A percentile compares a stretch with the other conserved stretches of the same genome.
phyloP scores from a whole-genome alignment of 805 yeast species.

The Tetrapisispora fleetii region DNA sequence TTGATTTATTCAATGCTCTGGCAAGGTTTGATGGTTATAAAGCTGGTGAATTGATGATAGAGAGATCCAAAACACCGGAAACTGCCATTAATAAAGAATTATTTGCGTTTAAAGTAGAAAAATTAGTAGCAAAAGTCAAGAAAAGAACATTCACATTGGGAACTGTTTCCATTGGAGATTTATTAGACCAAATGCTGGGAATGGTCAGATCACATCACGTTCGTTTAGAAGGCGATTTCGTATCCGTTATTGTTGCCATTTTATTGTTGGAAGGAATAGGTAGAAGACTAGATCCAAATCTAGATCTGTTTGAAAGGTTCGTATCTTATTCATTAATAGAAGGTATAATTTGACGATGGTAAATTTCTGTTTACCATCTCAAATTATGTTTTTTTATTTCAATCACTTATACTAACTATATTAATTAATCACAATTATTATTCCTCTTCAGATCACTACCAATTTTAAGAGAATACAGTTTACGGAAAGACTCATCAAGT shows the following conservation, averaged over 20 bases:
- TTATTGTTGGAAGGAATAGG: constrained; percentile 90
- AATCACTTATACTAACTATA: neutral
- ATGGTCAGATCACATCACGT: constrained; percentile 96
- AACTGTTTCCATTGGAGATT: constrained; percentile 82
- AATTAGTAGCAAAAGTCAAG: constrained; percentile 70
- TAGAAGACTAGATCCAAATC: constrained; percentile 81
- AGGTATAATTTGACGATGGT: constrained; percentile 16
- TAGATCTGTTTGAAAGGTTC: constrained; percentile 93
- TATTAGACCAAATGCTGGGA: constrained; percentile 72
- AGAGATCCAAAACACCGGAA: constrained; percentile 88
- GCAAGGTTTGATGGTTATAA: constrained; percentile 87
- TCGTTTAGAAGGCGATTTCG: constrained; percentile 94
- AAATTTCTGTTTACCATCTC: neutral
- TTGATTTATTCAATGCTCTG: constrained; percentile 79
- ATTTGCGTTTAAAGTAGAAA: constrained; percentile 80
- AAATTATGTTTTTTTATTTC: neutral
- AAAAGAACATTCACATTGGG: constrained; percentile 88
- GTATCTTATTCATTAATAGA: constrained; percentile 40
- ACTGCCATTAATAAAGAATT: constrained; percentile 77
- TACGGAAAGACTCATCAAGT: constrained; percentile 52
- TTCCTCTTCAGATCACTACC: constrained; percentile 55
- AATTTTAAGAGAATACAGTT: constrained; percentile 70
- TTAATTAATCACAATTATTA: neutral
- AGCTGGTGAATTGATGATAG: constrained; percentile 95
- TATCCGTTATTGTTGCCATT: constrained; percentile 91